Evolutionary conservation across 176 grass and related monocot genomes (phyloP), one percentile per base, ranked within the genome.

Genomic region (Cocos nucifera): DNA sequence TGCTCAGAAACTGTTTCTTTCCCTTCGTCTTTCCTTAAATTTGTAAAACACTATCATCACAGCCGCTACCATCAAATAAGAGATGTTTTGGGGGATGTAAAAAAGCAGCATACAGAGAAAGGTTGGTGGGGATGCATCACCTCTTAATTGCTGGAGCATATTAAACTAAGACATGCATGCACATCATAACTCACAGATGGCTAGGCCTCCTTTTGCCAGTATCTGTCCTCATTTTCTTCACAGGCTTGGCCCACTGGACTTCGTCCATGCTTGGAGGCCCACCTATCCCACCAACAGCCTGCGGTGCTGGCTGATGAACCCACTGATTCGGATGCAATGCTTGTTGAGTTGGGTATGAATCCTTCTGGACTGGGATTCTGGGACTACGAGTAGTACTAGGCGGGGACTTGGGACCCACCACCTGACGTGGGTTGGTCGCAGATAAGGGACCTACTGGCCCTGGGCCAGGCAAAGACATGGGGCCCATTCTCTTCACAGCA

Each of bases 211-310:
- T 89, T 65, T 93, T 92, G 39, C 88, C 79, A 2, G 59, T 86
- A 64, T 98, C 94, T 3, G 94, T 92, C 71, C 94, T 84, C 76
- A 48, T 66, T 73, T 79, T 83, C 82, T 92, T 93, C 57, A 76
- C 84, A 59, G 93, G 87, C 63, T 92, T 98, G 14, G 94, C 94
- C 94, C 94, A 98, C 22, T 93, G 94, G 64, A 98, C 81, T 57
- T 89, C 88, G 19, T 85, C 88, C 19, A 92, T 92, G 53, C 94
- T 82, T 0, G 67, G 73, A 0, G 73, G 74, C 0, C 69, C 78
- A 27, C 50, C 73, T 0, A 64, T 79, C 2, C 69, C 84, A 4
- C 69, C 77, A n/a, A 82, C 82, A 0, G 67, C 57, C 14, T 66
- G 76, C 53, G 77, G 80, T 26, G 39, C 39, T 4, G 70, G 66